Evolutionary conservation across 75 land plant species (phyloP).

Genomic region (Pinus taeda): DNA sequence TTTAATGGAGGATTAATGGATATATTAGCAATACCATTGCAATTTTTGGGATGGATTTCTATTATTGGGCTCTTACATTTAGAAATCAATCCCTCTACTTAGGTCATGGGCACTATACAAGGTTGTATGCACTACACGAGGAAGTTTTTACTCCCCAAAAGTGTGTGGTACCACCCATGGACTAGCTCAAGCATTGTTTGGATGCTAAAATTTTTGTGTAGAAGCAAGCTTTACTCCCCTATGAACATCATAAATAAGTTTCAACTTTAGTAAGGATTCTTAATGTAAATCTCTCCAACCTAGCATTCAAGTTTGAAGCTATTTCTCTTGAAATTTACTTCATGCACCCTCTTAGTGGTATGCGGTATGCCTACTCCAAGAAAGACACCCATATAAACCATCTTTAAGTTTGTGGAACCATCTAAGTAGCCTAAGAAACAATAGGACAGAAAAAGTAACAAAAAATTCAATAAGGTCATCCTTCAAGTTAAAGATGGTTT

Average conservation of each 20-base stretch:
- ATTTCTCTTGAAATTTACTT: slow-evolving; percentile 58
- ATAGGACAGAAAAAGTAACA: slow-evolving; percentile 31
- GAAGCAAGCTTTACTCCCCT: too few relatives aligned
- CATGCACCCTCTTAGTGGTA: slow-evolving; percentile 51
- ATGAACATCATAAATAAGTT: slow-evolving; percentile 59
- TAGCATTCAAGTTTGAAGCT: slow-evolving; percentile 62
- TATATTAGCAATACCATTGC: too few relatives aligned
- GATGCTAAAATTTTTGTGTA: too few relatives aligned
- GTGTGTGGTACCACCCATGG: too few relatives aligned
- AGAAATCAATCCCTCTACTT: too few relatives aligned
- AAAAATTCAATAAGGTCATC: slow-evolving; percentile 51
- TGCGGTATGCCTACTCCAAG: slow-evolving; percentile 35
- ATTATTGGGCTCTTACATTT: too few relatives aligned
- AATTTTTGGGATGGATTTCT: too few relatives aligned
- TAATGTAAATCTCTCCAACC: slow-evolving; percentile 47
- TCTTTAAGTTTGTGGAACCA: slow-evolving; percentile 48
- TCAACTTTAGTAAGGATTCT: slow-evolving; percentile 52
- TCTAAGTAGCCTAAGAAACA: slow-evolving; percentile 33
- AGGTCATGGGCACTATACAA: too few relatives aligned
- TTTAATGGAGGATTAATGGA: too few relatives aligned
- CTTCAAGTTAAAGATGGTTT: slow-evolving; percentile 38
- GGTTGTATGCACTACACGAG: too few relatives aligned
- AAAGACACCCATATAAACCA: slow-evolving; percentile 48
- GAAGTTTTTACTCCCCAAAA: too few relatives aligned
- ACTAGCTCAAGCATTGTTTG: too few relatives aligned